A percentile compares a stretch with the other conserved stretches of the same genome.
Conservation (phyloP, 805 yeast genomes). For the Candida pini region DNA sequence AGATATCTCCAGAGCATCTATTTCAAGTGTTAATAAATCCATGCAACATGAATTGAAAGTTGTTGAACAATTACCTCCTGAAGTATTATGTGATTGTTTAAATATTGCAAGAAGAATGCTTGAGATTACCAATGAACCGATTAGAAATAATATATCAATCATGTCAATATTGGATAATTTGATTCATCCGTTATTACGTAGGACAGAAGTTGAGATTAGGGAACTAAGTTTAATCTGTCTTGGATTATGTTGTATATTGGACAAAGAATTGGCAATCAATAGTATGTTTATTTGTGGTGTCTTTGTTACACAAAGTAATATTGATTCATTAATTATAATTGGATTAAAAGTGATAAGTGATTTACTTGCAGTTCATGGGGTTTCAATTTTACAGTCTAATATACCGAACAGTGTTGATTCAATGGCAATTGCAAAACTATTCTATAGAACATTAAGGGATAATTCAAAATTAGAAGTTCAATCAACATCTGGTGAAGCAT, state of each 20-base stretch:
- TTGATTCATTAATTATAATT: conserved; percentile 53
- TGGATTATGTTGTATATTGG: conserved; percentile 75
- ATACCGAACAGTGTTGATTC: conserved; percentile 54
- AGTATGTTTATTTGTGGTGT: conserved; percentile 60
- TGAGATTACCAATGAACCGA: conserved; percentile 58
- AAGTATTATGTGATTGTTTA: conserved; percentile 56
- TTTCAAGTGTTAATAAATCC: conserved; percentile 27
- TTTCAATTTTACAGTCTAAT: conserved; percentile 53
- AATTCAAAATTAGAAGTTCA: conserved; percentile 60
- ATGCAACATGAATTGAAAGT: conserved; percentile 29
- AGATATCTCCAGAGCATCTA: conserved; percentile 27
- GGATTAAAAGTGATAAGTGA: conserved; percentile 73
- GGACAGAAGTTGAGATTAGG: conserved; percentile 47
- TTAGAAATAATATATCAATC: conserved; percentile 59
- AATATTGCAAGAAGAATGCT: conserved; percentile 64
- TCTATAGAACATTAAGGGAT: conserved; percentile 58
- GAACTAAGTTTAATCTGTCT: conserved; percentile 68
- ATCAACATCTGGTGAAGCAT: conserved; percentile 77
- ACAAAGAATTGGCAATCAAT: conserved; percentile 56
- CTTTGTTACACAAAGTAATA: conserved; percentile 54
- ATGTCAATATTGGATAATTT: conserved; percentile 69
- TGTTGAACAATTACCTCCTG: conserved; percentile 38
- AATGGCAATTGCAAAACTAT: conserved; percentile 59
- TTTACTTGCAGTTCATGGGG: conserved; percentile 72
- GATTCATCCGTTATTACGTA: conserved; percentile 71